Conservation (phyloP, 768 basidiomycete species). For the Suillus variegatus region DNA sequence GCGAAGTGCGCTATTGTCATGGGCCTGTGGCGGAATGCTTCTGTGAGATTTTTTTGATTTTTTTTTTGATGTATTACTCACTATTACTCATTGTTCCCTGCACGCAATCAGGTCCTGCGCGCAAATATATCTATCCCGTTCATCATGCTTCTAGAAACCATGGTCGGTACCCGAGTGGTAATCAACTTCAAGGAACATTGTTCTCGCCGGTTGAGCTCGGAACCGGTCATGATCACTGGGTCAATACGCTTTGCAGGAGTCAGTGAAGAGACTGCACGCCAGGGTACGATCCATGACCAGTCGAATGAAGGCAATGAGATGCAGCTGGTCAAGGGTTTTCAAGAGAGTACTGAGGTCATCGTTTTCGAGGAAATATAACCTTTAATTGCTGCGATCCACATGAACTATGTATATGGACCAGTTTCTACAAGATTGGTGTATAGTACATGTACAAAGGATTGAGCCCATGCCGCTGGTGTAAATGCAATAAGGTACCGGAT, state of each 20-base stretch:
- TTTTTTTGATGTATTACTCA: not conserved
- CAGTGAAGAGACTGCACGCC: slow-evolving; percentile 7
- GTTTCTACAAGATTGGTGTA: not conserved
- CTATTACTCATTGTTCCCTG: not conserved
- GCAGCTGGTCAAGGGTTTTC: not conserved
- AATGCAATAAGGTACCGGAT: not conserved
- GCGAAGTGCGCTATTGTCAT: slow-evolving; percentile 24
- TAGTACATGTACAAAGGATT: not conserved
- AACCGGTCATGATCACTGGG: slow-evolving; percentile 11
- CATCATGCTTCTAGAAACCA: slow-evolving; percentile 32
- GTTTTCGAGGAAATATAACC: not conserved
- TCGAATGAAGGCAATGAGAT: slow-evolving; percentile 17
- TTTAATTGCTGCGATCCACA: not conserved
- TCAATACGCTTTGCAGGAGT: slow-evolving; percentile 19
- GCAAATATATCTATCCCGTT: slow-evolving; percentile 33
- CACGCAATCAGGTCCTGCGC: slow-evolving; percentile 19
- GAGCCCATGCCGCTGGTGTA: not conserved
- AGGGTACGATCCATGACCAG: slow-evolving; percentile 20
- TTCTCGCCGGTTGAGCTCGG: slow-evolving; percentile 12
- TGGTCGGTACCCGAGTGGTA: slow-evolving; percentile 33
- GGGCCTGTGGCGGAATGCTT: slow-evolving; percentile 27
- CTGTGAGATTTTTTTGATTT: slow-evolving; percentile 18
- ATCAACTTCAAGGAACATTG: slow-evolving; percentile 34
- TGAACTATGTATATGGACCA: not conserved
- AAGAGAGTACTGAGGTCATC: not conserved